phyloP scores from a whole-genome alignment of 805 yeast species.

The Ogataea haglerorum region DNA sequence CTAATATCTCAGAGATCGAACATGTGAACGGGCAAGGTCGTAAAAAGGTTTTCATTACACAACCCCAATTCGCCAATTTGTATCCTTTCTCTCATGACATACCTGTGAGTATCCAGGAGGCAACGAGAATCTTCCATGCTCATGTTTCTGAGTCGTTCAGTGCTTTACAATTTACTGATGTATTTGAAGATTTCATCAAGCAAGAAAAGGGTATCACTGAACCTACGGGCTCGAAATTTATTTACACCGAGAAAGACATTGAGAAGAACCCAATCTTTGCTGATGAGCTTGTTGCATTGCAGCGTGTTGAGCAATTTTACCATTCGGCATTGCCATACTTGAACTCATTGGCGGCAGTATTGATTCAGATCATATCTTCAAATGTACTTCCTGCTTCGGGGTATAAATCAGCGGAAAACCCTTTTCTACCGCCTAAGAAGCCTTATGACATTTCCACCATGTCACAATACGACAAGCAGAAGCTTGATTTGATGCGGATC shows the following conservation, averaged over 20 bases:
- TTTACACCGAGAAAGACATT: constrained; percentile 27
- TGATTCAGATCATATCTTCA: constrained; percentile 60
- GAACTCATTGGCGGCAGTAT: constrained; percentile 60
- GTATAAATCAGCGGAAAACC: constrained; percentile 16
- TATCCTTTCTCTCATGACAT: constrained; percentile 36
- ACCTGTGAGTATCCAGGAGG: constrained; percentile 79
- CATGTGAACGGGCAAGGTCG: constrained; percentile 30
- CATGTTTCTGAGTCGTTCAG: constrained; percentile 65
- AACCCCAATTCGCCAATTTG: constrained; percentile 32
- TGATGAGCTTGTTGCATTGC: constrained; percentile 40
- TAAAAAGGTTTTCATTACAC: constrained; percentile 33
- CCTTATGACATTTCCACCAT: constrained; percentile 16
- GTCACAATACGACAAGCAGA: constrained; percentile 32
- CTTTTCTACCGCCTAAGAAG: constrained; percentile 17
- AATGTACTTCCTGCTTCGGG: constrained; percentile 34
- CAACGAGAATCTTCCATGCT: constrained; percentile 60
- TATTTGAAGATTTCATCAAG: constrained; percentile 64
- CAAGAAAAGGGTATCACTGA: constrained; percentile 45
- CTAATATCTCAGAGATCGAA: constrained; percentile 30
- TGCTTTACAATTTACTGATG: constrained; percentile 68
- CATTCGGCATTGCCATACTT: constrained; percentile 47
- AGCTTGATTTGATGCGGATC: constrained; percentile 53
- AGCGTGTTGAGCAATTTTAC: constrained; percentile 62
- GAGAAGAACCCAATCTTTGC: constrained; percentile 35
- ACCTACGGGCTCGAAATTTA: constrained; percentile 8